Percentiles rank a stretch among this genome's conserved stretches.
These are phyloP conservation scores for Glaciozyma antarctica DNA, from an alignment of 768 basidiomycete genomes.

Conservation along the genomic window DNA sequence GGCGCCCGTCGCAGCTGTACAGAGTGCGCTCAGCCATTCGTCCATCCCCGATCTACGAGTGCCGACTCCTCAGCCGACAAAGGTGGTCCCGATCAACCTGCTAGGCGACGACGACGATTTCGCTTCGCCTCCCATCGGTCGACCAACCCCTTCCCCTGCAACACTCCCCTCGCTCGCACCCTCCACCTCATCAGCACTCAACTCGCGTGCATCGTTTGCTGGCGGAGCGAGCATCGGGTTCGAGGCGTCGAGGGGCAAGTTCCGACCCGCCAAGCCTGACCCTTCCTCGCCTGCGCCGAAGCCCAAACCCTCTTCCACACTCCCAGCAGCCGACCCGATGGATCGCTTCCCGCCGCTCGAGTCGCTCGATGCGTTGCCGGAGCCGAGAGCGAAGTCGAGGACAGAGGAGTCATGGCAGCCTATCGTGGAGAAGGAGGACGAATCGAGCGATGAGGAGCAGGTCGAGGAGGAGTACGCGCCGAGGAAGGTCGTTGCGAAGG, in stretches of 20 bases:
- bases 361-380: background rate
- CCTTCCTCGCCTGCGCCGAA: background rate
- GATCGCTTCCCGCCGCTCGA: slow-evolving; percentile 27
- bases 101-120: slow-evolving; percentile 12
- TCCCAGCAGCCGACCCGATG: background rate
- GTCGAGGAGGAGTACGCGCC: slow-evolving; percentile 6
- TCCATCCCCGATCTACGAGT: background rate
- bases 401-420: slow-evolving; percentile 17
- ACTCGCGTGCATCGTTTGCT: slow-evolving; percentile 12
- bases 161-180: background rate
- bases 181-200: background rate
- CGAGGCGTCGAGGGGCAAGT: slow-evolving; percentile 19
- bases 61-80: background rate
- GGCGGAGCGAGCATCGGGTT: background rate
- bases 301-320: background rate
- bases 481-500: background rate
- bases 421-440: slow-evolving; percentile 26
- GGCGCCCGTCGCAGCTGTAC: background rate
- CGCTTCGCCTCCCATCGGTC: slow-evolving; percentile 3
- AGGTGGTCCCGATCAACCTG: slow-evolving; percentile 3
- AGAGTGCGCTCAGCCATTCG: background rate
- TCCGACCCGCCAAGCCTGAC: slow-evolving; percentile 14
- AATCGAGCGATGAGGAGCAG: slow-evolving; percentile 22
- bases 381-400: background rate
- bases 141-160: slow-evolving; percentile 1